Evolutionary conservation across 169 alveolate species (phyloP).

Genomic region (Plasmodium vivax): DNA sequence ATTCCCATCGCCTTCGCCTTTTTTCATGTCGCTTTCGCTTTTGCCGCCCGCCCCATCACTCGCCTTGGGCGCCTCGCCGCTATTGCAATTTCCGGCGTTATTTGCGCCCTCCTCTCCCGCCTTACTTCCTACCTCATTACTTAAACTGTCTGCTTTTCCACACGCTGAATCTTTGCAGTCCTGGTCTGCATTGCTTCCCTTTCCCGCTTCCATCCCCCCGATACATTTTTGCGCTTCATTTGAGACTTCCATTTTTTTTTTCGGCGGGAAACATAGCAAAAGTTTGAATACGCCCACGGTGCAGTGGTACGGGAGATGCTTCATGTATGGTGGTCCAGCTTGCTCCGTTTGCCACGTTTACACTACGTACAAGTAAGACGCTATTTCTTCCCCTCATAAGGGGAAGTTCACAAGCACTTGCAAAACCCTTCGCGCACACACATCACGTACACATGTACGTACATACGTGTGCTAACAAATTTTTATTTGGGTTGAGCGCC

Average conservation of each 20-base stretch:
- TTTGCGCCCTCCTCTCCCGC: background rate
- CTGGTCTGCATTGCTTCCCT: background rate
- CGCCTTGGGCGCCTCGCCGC: background rate
- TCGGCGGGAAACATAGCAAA: conserved; percentile 6
- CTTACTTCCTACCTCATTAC: conserved; percentile 1
- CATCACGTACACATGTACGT: conserved; percentile 5
- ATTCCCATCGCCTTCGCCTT: no score
- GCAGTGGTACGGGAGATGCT: background rate
- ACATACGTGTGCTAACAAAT: background rate
- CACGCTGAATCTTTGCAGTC: background rate
- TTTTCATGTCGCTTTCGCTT: no score
- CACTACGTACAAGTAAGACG: background rate
- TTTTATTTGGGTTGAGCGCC: background rate
- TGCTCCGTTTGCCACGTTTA: background rate
- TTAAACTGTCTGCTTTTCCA: background rate
- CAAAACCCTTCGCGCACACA: background rate
- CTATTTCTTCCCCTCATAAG: background rate
- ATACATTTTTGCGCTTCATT: background rate
- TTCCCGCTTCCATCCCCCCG: background rate
- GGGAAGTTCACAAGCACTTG: background rate
- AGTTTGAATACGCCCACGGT: background rate
- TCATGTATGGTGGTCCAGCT: background rate
- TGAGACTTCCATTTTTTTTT: background rate
- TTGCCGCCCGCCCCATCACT: background rate
- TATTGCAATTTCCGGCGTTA: background rate